Conservation (phyloP, 345 rosid genomes). For the Populus euphratica region DNA sequence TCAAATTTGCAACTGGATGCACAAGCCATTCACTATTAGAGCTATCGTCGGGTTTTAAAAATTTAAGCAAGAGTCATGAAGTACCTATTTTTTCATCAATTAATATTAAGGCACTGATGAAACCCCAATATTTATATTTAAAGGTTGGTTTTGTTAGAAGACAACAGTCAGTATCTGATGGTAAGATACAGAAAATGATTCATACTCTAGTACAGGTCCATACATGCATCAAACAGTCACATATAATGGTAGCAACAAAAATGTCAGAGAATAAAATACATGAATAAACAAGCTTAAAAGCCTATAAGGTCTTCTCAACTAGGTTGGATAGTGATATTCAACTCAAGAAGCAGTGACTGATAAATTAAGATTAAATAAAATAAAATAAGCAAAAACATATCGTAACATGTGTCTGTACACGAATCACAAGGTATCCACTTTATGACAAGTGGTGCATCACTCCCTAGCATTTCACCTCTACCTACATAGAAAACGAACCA, state of each 20-base stretch:
- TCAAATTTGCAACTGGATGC: background rate
- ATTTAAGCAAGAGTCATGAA: background rate
- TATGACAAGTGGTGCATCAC: background rate
- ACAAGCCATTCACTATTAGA: background rate
- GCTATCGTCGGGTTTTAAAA: background rate
- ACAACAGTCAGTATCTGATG: no score
- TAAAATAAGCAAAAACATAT: background rate
- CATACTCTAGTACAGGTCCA: background rate
- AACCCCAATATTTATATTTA: no score
- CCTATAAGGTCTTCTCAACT: background rate
- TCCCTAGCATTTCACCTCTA: background rate
- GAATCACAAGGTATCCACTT: background rate
- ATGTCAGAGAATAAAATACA: background rate
- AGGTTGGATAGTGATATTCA: background rate
- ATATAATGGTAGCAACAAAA: background rate
- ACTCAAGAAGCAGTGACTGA: background rate
- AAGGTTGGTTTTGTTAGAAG: no score
- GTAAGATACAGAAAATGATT: no score
- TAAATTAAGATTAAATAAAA: background rate
- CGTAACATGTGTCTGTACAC: background rate
- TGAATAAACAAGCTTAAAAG: background rate
- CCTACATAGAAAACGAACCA: background rate
- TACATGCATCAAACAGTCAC: background rate
- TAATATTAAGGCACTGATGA: background rate
- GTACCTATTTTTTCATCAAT: background rate